Conservation (phyloP, 83 land plant genomes). For the Diphasiastrum complanatum region DNA sequence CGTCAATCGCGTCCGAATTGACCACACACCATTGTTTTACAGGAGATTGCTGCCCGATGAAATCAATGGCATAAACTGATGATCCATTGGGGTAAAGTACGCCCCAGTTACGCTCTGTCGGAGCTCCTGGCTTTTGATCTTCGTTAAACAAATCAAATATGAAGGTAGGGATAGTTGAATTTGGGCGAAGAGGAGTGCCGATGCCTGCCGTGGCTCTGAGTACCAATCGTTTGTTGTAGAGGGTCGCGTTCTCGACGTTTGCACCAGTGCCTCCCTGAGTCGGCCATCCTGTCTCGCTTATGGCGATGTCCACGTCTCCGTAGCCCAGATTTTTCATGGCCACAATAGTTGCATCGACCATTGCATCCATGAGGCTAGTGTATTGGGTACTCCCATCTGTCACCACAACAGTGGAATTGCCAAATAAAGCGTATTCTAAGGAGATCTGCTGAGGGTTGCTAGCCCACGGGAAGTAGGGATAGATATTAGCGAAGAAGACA, state of each 20-base stretch:
- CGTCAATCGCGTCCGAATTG: too few relatives aligned
- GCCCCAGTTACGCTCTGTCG: slow-evolving; percentile 18
- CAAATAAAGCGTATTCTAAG: slow-evolving; percentile 1
- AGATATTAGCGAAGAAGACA: too few relatives aligned
- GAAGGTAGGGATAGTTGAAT: neutral
- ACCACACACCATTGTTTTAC: too few relatives aligned
- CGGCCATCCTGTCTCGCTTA: slow-evolving; percentile 2
- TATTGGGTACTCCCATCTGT: too few relatives aligned
- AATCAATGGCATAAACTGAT: slow-evolving; percentile 4
- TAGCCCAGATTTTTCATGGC: neutral
- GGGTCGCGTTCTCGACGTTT: too few relatives aligned
- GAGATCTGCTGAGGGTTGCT: slow-evolving; percentile 3
- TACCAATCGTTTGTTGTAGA: neutral
- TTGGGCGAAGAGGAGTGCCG: slow-evolving; percentile 1
- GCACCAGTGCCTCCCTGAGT: neutral
- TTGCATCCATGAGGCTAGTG: neutral
- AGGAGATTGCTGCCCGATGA: too few relatives aligned
- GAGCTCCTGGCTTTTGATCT: slow-evolving; percentile 7
- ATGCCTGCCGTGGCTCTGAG: neutral
- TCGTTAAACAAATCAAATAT: slow-evolving; percentile 8
- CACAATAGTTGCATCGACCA: neutral
- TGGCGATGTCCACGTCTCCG: neutral
- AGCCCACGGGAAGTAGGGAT: slow-evolving; percentile 16
- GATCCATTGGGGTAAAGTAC: slow-evolving; percentile 4
- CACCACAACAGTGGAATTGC: neutral